Evolutionary conservation across 1,139 yeast genomes (phyloP).

Genomic region (Sugiyamaella sp.): DNA sequence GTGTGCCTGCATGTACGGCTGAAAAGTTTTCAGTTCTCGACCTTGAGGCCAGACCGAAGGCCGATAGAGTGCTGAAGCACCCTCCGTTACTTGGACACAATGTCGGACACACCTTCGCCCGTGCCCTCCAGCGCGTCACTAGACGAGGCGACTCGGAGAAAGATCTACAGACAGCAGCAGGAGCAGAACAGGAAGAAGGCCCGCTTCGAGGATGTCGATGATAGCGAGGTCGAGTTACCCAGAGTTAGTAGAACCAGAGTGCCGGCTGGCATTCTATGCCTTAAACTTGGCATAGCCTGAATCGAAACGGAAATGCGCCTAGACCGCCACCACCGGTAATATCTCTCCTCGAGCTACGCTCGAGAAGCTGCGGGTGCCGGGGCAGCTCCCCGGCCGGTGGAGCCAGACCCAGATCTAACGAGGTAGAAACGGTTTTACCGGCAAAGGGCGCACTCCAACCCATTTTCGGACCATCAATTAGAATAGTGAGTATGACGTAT

Average conservation of each 20-base stretch:
- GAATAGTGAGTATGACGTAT: conserved; percentile 66
- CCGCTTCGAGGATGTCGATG: conserved; percentile 35
- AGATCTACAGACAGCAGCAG: conserved; percentile 46
- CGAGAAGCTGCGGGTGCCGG: no score
- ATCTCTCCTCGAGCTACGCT: no score
- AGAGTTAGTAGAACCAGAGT: conserved; percentile 72
- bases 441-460: conserved; percentile 97
- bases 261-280: no score
- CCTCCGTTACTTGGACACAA: no score
- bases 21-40: background rate
- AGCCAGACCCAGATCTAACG: no score
- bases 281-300: no score
- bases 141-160: conserved; percentile 36
- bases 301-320: no score
- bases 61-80: no score
- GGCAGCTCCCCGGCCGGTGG: no score
- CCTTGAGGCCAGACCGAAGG: background rate
- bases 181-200: conserved; percentile 43
- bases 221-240: conserved; percentile 39
- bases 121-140: conserved; percentile 2
- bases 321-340: no score
- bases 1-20: background rate
- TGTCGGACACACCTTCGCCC: conserved; percentile 11
- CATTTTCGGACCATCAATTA: conserved; percentile 90
- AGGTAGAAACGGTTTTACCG: conserved; percentile 85